Evolutionary conservation across 192 early-diverging fungal species (phyloP).

Genomic region (Dissophora globulifera): DNA sequence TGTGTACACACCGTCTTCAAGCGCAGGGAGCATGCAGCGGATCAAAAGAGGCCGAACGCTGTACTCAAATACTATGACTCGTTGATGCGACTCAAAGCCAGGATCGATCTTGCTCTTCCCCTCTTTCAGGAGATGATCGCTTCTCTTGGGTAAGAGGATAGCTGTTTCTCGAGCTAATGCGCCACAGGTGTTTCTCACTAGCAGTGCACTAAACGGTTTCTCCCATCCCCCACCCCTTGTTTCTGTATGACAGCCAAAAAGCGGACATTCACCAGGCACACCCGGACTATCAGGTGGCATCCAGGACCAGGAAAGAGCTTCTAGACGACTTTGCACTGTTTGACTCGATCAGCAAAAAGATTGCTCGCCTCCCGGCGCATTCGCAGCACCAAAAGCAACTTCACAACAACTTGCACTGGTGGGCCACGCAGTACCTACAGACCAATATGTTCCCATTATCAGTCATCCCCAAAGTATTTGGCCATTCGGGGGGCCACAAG

Average conservation of each 20-base stretch:
- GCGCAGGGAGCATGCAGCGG: constrained; percentile 46
- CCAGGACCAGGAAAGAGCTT: constrained; percentile 70
- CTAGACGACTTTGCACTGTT: constrained; percentile 71
- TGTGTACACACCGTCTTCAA: constrained; percentile 68
- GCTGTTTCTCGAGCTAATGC: too few relatives aligned
- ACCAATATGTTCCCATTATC: constrained; percentile 82
- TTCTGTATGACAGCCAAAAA: constrained; percentile 43
- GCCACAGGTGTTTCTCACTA: too few relatives aligned
- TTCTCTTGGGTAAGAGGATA: constrained; percentile 61
- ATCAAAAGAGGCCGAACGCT: constrained; percentile 34
- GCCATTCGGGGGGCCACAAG: constrained; percentile 10
- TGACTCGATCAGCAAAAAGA: constrained; percentile 70
- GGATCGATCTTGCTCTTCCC: constrained; percentile 66
- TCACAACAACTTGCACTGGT: constrained; percentile 70
- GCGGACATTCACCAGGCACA: constrained; percentile 57
- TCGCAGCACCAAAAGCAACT: constrained; percentile 64
- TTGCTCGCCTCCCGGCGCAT: constrained; percentile 61
- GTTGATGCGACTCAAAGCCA: constrained; percentile 37
- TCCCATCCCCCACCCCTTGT: too few relatives aligned
- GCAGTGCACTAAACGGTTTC: too few relatives aligned
- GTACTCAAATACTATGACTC: constrained; percentile 46
- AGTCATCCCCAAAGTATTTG: constrained; percentile 71
- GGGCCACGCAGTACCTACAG: constrained; percentile 77
- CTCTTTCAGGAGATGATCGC: constrained; percentile 67
- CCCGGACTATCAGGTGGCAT: constrained; percentile 67